Conservation (phyloP, 306 rosid genomes). For the Gastrolobium villosum region DNA sequence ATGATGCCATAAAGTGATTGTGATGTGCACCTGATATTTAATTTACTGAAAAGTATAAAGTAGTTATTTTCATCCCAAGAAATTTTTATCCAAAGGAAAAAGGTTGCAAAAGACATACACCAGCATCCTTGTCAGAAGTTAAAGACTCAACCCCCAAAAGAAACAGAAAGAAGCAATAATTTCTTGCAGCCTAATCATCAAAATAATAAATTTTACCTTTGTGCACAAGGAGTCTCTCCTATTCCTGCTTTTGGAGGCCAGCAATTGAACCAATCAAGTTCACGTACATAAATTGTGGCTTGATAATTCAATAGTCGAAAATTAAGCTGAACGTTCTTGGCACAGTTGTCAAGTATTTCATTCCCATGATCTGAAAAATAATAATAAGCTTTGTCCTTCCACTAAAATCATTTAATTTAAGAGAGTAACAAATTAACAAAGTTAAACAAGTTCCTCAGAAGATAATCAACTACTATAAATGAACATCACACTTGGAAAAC, state of each 20-base stretch:
- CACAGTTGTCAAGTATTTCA: slow-evolving; percentile 86
- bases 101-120: slow-evolving; percentile 10
- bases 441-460: slow-evolving; percentile 8
- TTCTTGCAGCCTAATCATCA: slow-evolving; percentile 12
- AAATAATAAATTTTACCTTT: slow-evolving; percentile 56
- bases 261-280: slow-evolving; percentile 83
- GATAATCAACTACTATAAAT: not conserved
- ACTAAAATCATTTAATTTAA: slow-evolving; percentile 31
- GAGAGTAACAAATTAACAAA: slow-evolving; percentile 14
- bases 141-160: slow-evolving; percentile 33
- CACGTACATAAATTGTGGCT: slow-evolving; percentile 69
- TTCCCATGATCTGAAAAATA: slow-evolving; percentile 76
- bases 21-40: slow-evolving; percentile 23
- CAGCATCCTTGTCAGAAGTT: slow-evolving; percentile 12
- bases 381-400: slow-evolving; percentile 29
- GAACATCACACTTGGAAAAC: not conserved
- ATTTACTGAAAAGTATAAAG: slow-evolving; percentile 7
- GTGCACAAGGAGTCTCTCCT: slow-evolving; percentile 53
- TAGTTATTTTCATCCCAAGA: slow-evolving; percentile 8
- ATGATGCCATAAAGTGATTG: slow-evolving; percentile 45
- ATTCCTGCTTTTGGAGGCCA: slow-evolving; percentile 78
- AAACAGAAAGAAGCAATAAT: slow-evolving; percentile 23
- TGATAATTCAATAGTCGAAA: slow-evolving; percentile 56
- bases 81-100: slow-evolving; percentile 29
- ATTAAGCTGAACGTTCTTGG: slow-evolving; percentile 76